These are phyloP conservation scores for Monosporozyma aerobia DNA, from an alignment of 805 yeast species.

Conservation along the genomic window DNA sequence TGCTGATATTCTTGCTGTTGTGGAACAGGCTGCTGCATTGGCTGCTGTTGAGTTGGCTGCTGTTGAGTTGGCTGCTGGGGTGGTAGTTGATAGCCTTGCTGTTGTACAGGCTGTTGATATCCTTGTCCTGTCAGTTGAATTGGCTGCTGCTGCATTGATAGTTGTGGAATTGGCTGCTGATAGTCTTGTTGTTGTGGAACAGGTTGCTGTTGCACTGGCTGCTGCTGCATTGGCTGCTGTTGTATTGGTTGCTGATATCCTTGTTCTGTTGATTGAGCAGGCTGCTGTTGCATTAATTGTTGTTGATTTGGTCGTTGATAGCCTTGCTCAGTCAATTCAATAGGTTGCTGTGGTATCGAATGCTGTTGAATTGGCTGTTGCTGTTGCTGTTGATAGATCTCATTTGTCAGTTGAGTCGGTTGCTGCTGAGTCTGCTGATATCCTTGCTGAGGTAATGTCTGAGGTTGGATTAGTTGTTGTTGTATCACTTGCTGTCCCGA, in stretches of 20 bases:
- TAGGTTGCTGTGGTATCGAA: conserved; percentile 5
- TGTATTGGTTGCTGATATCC: conserved; percentile 1
- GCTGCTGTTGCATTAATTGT: conserved; percentile 1
- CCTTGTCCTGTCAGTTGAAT: conserved; percentile 2
- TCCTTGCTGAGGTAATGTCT: background rate
- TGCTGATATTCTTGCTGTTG: conserved; percentile 1
- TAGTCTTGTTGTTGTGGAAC: conserved; percentile 4
- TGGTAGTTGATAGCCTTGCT: background rate
- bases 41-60: conserved; percentile 3
- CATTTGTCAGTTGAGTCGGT: background rate
- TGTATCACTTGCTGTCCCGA: conserved; percentile 1
- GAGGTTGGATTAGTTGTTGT: conserved; percentile 6
- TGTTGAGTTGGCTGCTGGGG: background rate
- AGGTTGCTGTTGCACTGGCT: conserved; percentile 7
- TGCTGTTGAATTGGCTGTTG: conserved; percentile 5
- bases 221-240: conserved; percentile 8
- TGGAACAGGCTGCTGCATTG: background rate
- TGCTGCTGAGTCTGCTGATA: conserved; percentile 4
- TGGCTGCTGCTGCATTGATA: conserved; percentile 5
- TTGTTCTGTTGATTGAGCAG: background rate
- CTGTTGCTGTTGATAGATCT: background rate
- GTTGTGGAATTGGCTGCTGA: conserved; percentile 5
- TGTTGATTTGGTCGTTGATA: conserved; percentile 7
- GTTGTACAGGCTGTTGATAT: conserved; percentile 5
- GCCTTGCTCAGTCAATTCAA: background rate